Percentiles rank a stretch among this genome's conserved stretches.
These are phyloP conservation scores for Lentithecium fluviatile DNA, from an alignment of 495 filamentous ascomycete species.

Conservation along the genomic window DNA sequence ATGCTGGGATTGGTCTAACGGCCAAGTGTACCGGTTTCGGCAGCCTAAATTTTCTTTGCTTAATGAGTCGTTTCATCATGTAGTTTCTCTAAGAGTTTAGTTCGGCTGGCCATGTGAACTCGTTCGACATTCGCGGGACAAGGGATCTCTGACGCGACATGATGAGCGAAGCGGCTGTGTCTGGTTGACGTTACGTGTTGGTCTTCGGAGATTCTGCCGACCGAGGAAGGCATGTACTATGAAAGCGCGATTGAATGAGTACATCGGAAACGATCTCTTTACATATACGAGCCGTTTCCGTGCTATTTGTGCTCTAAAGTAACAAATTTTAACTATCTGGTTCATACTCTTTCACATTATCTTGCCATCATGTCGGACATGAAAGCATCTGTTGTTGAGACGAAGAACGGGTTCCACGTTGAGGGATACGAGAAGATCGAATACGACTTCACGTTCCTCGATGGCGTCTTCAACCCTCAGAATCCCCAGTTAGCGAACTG, in stretches of 20 bases:
- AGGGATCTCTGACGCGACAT: background rate
- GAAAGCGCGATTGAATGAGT: background rate
- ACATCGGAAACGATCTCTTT: background rate
- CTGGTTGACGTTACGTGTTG: constrained; percentile 1
- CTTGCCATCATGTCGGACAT: constrained; percentile 57
- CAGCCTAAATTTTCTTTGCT: background rate
- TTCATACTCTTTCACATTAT: background rate
- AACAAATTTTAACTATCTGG: background rate
- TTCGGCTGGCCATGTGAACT: background rate
- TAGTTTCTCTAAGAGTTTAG: background rate
- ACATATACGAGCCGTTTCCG: background rate
- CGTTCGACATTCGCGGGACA: background rate
- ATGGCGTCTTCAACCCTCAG: constrained; percentile 56
- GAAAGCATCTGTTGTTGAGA: constrained; percentile 56
- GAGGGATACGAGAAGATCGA: constrained; percentile 65
- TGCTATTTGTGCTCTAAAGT: background rate
- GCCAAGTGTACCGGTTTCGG: background rate
- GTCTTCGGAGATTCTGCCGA: background rate
- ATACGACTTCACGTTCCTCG: constrained; percentile 66
- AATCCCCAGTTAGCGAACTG: constrained; percentile 56
- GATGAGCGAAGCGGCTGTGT: background rate
- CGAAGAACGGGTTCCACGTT: constrained; percentile 58
- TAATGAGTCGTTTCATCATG: background rate
- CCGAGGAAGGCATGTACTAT: background rate
- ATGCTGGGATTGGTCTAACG: background rate